Evolutionary conservation across 352 stramenopile genomes (phyloP), one percentile per base, ranked within the genome.

Genomic region (Pythium rhizo-oryzae): DNA sequence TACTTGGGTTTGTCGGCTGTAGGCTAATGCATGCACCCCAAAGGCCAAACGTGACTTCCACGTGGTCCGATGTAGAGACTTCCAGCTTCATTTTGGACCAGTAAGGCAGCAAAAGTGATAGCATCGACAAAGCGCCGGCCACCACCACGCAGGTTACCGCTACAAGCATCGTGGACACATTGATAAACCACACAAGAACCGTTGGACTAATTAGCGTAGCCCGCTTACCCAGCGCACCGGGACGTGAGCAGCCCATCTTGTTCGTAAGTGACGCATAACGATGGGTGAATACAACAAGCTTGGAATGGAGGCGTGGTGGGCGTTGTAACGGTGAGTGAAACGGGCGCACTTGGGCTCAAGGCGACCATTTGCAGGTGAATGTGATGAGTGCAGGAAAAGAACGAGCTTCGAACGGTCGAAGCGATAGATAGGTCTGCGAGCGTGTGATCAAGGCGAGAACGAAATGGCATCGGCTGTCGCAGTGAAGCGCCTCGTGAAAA

Each of bases 11-110:
- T 28, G 46, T 67, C 19, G 74, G 74, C 70, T 84, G 71, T 12
- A 82, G 59, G 62, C 78, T 84, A 25, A 89, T 61, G 21, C 80
- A 90, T 0, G 80, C 78, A 4, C 78, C 82, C 82, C 82, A 90
- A 12, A 89, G 67, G 0, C 82, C 80, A 49, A 86, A 77, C 4
- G 65, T 75, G 46, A 90, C 58, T 64, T 90, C 78, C 13, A 85
- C 35, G 44, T 72, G 67, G 2, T 70, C 62, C 15, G 59, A n/a
- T 8, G 37, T 50, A 8, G 33, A 23, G 5, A 62, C 19, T 2
- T 63, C 24, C 8, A 75, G 30, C 43, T 56, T 43, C 56, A 71
- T 67, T 53, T 70, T 71, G 24, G 78, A 85, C 82, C 82, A 90
- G 59, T 84, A 90, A 8, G 82, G 82, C 25, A 90, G 53, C 12